phyloP scores from a whole-genome alignment of 2,329 filamentous ascomycete species.

The Fusarium ramigenum region DNA sequence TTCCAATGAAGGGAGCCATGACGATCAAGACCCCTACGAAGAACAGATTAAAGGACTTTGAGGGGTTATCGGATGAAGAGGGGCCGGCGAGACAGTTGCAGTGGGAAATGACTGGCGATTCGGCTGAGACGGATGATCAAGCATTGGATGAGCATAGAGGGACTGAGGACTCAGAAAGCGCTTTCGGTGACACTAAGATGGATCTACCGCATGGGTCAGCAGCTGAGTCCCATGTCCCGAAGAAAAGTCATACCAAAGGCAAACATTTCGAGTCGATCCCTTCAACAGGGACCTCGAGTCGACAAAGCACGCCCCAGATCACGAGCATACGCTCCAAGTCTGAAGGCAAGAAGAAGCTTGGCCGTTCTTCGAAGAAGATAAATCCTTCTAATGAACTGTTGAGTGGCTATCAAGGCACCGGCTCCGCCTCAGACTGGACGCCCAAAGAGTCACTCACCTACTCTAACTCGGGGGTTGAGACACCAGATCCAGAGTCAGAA shows the following conservation, averaged over 20 bases:
- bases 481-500: neutral
- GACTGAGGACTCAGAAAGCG: neutral
- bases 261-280: conserved; percentile 4
- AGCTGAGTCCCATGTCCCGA: neutral
- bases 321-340: neutral
- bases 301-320: conserved; percentile 9
- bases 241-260: neutral
- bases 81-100: conserved; percentile 43
- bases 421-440: neutral
- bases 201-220: neutral
- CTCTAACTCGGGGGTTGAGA: conserved; percentile 12
- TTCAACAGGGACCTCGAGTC: conserved; percentile 7
- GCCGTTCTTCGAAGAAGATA: neutral
- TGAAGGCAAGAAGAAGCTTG: neutral
- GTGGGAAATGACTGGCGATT: conserved; percentile 29
- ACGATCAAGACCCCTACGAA: conserved; percentile 51
- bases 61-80: conserved; percentile 45
- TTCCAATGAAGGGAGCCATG: conserved; percentile 46
- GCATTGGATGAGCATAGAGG: neutral
- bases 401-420: neutral
- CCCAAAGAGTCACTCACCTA: conserved; percentile 1
- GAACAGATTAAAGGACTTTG: conserved; percentile 44
- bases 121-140: conserved; percentile 1
- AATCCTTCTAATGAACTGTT: neutral
- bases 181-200: neutral